Conservation (phyloP, 2,329 filamentous ascomycete genomes). For the Cladorrhinum sp. region DNA sequence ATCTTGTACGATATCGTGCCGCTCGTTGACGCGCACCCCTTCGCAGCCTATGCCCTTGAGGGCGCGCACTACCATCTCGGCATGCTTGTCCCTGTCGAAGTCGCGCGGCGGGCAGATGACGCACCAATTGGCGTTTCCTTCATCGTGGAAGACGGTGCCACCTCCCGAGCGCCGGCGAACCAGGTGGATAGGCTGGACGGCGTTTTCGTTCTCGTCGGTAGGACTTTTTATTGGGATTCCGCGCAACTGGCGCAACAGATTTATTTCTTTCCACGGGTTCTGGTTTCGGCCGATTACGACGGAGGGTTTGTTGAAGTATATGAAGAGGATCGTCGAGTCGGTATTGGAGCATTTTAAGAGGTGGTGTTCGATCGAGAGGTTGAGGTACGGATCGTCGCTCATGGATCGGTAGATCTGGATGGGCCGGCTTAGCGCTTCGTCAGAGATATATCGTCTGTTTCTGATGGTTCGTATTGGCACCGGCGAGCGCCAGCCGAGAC, state of each 20-base stretch:
- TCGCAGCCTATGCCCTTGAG: slow-evolving; percentile 58
- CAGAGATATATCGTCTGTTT: not conserved
- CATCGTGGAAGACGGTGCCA: slow-evolving; percentile 90
- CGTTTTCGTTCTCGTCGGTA: not conserved
- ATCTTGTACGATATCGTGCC: slow-evolving; percentile 84
- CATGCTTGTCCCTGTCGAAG: slow-evolving; percentile 85
- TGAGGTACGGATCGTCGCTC: slow-evolving; percentile 74
- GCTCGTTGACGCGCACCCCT: slow-evolving; percentile 69
- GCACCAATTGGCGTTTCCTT: slow-evolving; percentile 90
- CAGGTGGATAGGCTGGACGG: slow-evolving; percentile 47
- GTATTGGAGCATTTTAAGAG: slow-evolving; percentile 71
- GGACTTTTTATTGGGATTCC: not conserved
- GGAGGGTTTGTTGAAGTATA: slow-evolving; percentile 85
- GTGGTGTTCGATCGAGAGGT: slow-evolving; percentile 91
- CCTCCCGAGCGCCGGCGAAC: slow-evolving; percentile 85
- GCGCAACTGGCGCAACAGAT: slow-evolving; percentile 54
- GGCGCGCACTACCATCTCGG: slow-evolving; percentile 88
- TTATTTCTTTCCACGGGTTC: slow-evolving; percentile 93
- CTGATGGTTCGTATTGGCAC: not conserved
- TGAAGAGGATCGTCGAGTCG: slow-evolving; percentile 74
- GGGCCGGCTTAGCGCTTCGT: slow-evolving; percentile 5
- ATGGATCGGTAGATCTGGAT: slow-evolving; percentile 69
- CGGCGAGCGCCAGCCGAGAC: not conserved
- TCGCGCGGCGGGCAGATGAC: slow-evolving; percentile 74
- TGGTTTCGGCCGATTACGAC: slow-evolving; percentile 94